phyloP scores from a whole-genome alignment of 2,329 filamentous ascomycete genomes.

The Teratosphaeria nubilosa region DNA sequence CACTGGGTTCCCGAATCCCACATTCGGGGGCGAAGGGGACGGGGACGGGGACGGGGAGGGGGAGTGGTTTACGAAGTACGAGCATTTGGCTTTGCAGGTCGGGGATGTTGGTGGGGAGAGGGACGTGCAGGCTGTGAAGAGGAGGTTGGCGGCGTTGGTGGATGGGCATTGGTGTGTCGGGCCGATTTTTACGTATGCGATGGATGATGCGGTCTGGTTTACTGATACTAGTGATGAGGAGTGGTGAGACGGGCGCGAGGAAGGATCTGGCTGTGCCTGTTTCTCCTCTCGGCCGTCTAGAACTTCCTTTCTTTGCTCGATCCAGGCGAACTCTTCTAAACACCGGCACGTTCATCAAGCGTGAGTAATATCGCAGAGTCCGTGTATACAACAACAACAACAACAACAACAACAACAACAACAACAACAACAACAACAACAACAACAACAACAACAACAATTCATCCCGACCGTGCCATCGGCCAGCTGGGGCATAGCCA shows the following conservation, averaged over 20 bases:
- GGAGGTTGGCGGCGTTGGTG: conserved; percentile 9
- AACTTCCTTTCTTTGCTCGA: no score
- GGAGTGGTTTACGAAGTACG: conserved; percentile 12
- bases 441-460: no score
- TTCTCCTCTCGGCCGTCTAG: no score
- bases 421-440: no score
- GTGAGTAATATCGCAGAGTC: no score
- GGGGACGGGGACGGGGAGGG: neutral
- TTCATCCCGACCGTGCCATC: no score
- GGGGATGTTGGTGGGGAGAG: neutral
- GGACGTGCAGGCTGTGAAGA: conserved; percentile 9
- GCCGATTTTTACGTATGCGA: conserved; percentile 16
- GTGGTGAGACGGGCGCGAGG: no score
- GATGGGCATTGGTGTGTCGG: conserved; percentile 20
- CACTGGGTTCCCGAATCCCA: neutral
- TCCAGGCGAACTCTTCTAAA: no score
- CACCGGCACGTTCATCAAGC: no score
- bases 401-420: no score
- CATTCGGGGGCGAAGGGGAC: conserved; percentile 3
- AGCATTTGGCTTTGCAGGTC: conserved; percentile 16
- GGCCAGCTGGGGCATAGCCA: no score
- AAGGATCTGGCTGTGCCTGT: neutral
- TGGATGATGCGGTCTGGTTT: conserved; percentile 23
- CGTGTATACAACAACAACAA: no score
- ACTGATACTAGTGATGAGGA: conserved; percentile 25